Percentiles rank a stretch among this genome's conserved stretches.
phyloP scores from a whole-genome alignment of 306 rosid genomes.

The Medicago ruthenica region DNA sequence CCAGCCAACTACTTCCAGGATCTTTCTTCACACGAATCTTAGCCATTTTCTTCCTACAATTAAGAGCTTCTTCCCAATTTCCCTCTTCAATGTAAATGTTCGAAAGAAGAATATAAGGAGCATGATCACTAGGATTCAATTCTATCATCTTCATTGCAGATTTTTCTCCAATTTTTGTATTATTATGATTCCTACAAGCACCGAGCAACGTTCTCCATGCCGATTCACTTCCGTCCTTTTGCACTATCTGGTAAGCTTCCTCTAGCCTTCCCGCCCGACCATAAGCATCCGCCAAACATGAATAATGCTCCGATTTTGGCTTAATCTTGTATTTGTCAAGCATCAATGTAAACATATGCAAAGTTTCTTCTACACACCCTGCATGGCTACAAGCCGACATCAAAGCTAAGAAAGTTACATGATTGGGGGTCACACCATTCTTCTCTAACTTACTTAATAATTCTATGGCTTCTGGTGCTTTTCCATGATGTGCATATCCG shows the following conservation, averaged over 20 bases:
- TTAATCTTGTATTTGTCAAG: slow-evolving; percentile 44
- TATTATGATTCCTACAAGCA: slow-evolving; percentile 58
- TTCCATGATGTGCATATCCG: slow-evolving; percentile 63
- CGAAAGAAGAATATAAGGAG: slow-evolving; percentile 58
- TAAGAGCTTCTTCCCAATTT: slow-evolving; percentile 62
- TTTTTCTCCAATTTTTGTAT: slow-evolving; percentile 57
- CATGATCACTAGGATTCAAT: slow-evolving; percentile 57
- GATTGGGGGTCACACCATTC: slow-evolving; percentile 49
- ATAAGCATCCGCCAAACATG: slow-evolving; percentile 57
- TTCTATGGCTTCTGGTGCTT: slow-evolving; percentile 51
- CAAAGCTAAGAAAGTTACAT: slow-evolving; percentile 54
- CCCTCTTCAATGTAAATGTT: slow-evolving; percentile 54
- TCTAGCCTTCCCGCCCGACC: slow-evolving; percentile 63
- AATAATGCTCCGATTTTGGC: slow-evolving; percentile 61
- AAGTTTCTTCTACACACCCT: slow-evolving; percentile 46
- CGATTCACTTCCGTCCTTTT: slow-evolving; percentile 57
- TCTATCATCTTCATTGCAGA: slow-evolving; percentile 51
- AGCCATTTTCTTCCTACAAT: slow-evolving; percentile 56
- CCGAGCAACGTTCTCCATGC: slow-evolving; percentile 62
- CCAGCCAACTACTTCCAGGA: slow-evolving; percentile 57
- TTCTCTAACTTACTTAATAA: slow-evolving; percentile 47
- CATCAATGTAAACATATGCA: slow-evolving; percentile 50
- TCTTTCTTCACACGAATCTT: slow-evolving; percentile 50
- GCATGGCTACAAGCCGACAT: slow-evolving; percentile 59
- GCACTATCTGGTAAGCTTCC: slow-evolving; percentile 58